Conservation (phyloP, 2,329 filamentous ascomycete genomes). For the Dactylonectria macrodidyma region DNA sequence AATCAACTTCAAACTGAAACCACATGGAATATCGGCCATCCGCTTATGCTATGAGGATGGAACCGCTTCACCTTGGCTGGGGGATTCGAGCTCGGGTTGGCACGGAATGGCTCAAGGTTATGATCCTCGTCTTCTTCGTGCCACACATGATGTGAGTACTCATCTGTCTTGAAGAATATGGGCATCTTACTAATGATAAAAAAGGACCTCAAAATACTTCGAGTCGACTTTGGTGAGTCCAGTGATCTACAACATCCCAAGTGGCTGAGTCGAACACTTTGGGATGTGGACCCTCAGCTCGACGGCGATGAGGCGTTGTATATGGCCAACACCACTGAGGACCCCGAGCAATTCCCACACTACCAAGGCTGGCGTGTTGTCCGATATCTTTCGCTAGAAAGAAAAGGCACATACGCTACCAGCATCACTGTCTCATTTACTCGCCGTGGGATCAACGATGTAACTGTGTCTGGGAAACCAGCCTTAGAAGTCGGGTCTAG, state of each 20-base stretch:
- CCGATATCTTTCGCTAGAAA: conserved; percentile 11
- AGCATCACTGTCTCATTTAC: conserved; percentile 1
- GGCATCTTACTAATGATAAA: too few relatives aligned
- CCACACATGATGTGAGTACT: conserved; percentile 10
- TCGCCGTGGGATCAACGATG: background rate
- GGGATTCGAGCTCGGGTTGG: background rate
- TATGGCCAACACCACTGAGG: background rate
- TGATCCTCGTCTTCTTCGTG: background rate
- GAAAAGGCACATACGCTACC: conserved; percentile 6
- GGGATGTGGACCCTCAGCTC: conserved; percentile 18
- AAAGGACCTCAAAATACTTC: conserved; percentile 8
- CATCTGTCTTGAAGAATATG: background rate
- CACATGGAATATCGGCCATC: conserved; percentile 4
- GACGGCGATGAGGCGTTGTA: too few relatives aligned
- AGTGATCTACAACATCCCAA: background rate
- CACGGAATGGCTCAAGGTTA: background rate
- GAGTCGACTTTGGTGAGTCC: conserved; percentile 14
- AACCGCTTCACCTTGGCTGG: conserved; percentile 1
- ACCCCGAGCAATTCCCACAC: background rate
- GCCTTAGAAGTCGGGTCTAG: too few relatives aligned
- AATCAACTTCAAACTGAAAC: conserved; percentile 2
- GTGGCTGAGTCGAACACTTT: conserved; percentile 13
- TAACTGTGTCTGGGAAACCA: too few relatives aligned
- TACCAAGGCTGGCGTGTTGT: conserved; percentile 2
- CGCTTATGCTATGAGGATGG: conserved; percentile 6